Conservation (phyloP, 2,329 filamentous ascomycete genomes). For the Arthroderma uncinatum region DNA sequence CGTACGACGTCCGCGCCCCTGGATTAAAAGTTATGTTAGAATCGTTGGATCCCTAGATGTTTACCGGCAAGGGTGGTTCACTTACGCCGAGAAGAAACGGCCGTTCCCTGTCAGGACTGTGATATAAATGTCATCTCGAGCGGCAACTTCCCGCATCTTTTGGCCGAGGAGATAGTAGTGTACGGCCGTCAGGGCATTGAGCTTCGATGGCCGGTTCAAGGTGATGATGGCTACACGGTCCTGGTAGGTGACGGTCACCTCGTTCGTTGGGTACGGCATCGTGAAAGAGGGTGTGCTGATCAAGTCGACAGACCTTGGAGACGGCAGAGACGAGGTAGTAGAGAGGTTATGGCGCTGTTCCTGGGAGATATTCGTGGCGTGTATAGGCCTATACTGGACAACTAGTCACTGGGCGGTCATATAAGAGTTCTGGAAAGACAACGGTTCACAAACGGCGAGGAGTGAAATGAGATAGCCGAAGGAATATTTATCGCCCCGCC, state of each 20-base stretch:
- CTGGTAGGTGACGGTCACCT: conserved; percentile 50
- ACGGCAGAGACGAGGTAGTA: neutral
- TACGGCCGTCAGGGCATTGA: conserved; percentile 64
- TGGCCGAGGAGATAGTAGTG: conserved; percentile 69
- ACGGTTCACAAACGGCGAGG: neutral
- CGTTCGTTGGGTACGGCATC: conserved; percentile 20
- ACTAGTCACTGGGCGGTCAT: too few species aligned
- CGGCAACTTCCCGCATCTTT: conserved; percentile 65
- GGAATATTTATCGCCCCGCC: neutral
- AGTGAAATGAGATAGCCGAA: neutral
- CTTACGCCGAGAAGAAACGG: conserved; percentile 75
- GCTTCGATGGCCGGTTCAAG: conserved; percentile 72
- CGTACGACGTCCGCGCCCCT: conserved; percentile 71
- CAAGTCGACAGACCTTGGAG: neutral
- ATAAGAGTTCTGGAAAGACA: neutral
- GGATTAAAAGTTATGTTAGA: conserved; percentile 9
- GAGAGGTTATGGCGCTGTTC: neutral
- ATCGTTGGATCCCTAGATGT: neutral
- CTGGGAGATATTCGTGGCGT: neutral
- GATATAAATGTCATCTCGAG: conserved; percentile 66
- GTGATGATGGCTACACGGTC: conserved; percentile 73
- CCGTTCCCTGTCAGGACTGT: conserved; percentile 78
- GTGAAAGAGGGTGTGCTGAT: neutral
- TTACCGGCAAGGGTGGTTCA: neutral
- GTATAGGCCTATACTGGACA: neutral